Conservation (phyloP, 768 basidiomycete genomes). For the Aureoboletus auriporus region DNA sequence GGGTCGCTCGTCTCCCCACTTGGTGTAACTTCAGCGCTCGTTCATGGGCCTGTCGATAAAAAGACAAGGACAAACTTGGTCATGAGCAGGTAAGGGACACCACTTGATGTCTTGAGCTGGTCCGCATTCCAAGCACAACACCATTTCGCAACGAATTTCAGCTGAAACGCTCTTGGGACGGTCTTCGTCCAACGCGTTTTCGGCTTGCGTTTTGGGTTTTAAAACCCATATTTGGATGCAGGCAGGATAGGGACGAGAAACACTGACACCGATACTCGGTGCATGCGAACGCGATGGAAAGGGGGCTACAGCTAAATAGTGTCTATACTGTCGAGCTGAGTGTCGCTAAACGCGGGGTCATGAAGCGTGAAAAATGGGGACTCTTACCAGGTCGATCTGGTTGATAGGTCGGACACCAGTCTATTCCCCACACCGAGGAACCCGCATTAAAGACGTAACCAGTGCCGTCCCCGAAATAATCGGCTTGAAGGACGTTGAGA, state of each 20-base stretch:
- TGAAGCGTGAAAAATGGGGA: not conserved
- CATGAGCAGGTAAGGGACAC: slow-evolving; percentile 88
- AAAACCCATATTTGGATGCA: slow-evolving; percentile 89
- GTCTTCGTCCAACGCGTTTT: slow-evolving; percentile 20
- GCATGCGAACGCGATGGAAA: slow-evolving; percentile 62
- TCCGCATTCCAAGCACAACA: slow-evolving; percentile 80
- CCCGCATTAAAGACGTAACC: slow-evolving; percentile 82
- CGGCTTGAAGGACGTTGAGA: slow-evolving; percentile 39
- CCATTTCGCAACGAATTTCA: slow-evolving; percentile 73
- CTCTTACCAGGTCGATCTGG: slow-evolving; percentile 51
- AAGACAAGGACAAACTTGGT: slow-evolving; percentile 35
- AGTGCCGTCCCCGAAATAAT: slow-evolving; percentile 52
- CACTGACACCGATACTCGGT: slow-evolving; percentile 62
- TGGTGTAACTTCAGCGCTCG: not conserved
- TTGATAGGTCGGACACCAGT: slow-evolving; percentile 85
- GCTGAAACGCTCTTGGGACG: slow-evolving; percentile 13
- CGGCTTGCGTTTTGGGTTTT: slow-evolving; percentile 14
- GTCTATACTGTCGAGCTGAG: slow-evolving; percentile 52
- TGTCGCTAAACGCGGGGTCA: not conserved
- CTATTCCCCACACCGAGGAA: slow-evolving; percentile 84
- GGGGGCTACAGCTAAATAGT: slow-evolving; percentile 83
- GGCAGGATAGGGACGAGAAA: slow-evolving; percentile 49
- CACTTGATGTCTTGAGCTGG: slow-evolving; percentile 81
- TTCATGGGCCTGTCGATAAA: not conserved
- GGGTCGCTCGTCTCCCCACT: slow-evolving; percentile 23